Evolutionary conservation across 306 rosid species (phyloP).

Genomic region (Astragalus glycyphyllos): DNA sequence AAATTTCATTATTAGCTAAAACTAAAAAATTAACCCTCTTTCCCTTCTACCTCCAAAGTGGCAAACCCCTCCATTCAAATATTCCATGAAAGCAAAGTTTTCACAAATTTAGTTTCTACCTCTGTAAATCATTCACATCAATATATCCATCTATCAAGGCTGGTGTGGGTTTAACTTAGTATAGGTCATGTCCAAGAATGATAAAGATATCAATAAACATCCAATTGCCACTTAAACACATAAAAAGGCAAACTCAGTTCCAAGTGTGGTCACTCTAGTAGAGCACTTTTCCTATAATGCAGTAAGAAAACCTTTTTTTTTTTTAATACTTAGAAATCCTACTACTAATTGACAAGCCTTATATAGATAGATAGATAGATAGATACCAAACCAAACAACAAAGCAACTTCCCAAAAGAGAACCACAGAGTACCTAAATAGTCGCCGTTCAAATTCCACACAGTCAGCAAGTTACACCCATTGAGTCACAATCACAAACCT

Average conservation of each 20-base stretch:
- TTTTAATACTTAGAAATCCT: neutral
- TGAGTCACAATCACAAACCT: no score
- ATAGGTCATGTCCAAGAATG: neutral
- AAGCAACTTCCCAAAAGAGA: no score
- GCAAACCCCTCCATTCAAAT: no score
- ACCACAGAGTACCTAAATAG: no score
- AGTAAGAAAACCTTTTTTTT: neutral
- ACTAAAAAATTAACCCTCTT: neutral
- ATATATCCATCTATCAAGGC: neutral
- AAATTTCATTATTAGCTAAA: neutral
- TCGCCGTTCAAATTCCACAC: no score
- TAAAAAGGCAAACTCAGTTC: no score
- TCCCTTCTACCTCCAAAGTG: no score
- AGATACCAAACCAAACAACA: no score
- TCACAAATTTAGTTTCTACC: no score
- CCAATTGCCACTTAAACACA: neutral
- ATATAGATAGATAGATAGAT: slow-evolving; percentile 7
- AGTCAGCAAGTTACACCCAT: no score
- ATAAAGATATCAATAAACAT: neutral
- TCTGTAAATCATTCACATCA: neutral
- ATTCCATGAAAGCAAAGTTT: no score
- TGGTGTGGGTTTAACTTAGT: neutral
- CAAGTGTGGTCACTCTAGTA: no score
- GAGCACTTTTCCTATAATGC: neutral
- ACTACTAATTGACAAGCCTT: neutral